Evolutionary conservation across 106 monocot species (phyloP), one percentile per base, ranked within the genome.

Genomic region (Apostasia ramifera): DNA sequence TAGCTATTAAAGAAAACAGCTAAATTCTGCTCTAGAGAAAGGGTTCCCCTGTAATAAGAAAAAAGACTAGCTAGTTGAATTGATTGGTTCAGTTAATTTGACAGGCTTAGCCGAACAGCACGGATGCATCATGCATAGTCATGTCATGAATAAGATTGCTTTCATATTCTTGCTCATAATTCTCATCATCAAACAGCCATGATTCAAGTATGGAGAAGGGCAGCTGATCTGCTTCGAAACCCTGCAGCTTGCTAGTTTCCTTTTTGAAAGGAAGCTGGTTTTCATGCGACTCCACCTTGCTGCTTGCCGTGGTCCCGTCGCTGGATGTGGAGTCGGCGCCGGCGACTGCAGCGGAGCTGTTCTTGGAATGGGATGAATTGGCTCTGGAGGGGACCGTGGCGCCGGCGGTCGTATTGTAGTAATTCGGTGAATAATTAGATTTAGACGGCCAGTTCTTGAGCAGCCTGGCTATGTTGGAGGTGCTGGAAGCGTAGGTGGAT

Each of bases 381-480:
- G 12, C 37, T 39, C 40, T 4, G 56, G 43, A 43, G 3, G 60
- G 38, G 55, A 8, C 3, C 14, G 10, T 3, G 2, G 44, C 38
- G 8, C 3, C 6, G 0, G 45, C 44, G 11, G 10, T 1, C 1
- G 9, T 12, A 9, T 40, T 0, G 4, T 1, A 11, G 12, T 41
- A 3, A 3, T 56, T 45, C 39, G 49, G 39, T 37, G 71, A 8
- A 56, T 12, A 26, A 26, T 26, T 26, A 26, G 26, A 26, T 12
- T 70, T 70, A 41, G 45, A 14, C 65, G 26, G 44, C 78, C 78
- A 78, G 15, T 57, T 50, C 71, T 78, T 14, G 26, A 78, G 78
- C 50, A 78, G 44, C 51, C 78, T 45, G 2, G 78, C 71, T 57
- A 78, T 78, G 71, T 78, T 78, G 37, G 71, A 71, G 13, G 78